A percentile compares a stretch with the other conserved stretches of the same genome.
Evolutionary conservation across 2,329 filamentous ascomycete genomes (phyloP).

Genomic region (Claviceps capensis): DNA sequence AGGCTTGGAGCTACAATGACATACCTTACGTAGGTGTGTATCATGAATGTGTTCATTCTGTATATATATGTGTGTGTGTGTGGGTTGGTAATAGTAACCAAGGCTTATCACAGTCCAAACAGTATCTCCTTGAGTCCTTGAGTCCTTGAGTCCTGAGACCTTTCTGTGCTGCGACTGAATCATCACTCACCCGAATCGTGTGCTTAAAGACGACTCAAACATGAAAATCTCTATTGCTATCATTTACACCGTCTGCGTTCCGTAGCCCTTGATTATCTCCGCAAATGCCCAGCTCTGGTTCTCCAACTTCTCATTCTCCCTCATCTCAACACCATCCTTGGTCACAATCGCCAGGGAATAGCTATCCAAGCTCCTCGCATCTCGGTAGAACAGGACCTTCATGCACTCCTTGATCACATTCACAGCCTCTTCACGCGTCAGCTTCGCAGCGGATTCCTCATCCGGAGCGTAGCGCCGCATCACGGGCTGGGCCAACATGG

Average conservation of each 20-base stretch:
- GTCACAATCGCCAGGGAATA: slow-evolving; percentile 89
- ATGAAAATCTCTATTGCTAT: not conserved
- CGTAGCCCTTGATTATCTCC: slow-evolving; percentile 87
- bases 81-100: too few species aligned
- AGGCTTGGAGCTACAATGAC: too few species aligned
- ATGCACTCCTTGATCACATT: slow-evolving; percentile 80
- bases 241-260: slow-evolving; percentile 53
- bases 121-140: too few species aligned
- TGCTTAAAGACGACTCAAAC: too few species aligned
- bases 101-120: too few species aligned
- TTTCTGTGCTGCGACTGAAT: too few species aligned
- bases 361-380: slow-evolving; percentile 79
- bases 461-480: slow-evolving; percentile 74
- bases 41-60: too few species aligned
- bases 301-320: slow-evolving; percentile 78
- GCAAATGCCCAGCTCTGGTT: slow-evolving; percentile 97
- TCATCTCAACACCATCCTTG: slow-evolving; percentile 74
- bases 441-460: slow-evolving; percentile 58
- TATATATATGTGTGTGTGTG: too few species aligned
- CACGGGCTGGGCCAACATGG: slow-evolving; percentile 85
- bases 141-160: too few species aligned
- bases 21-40: too few species aligned
- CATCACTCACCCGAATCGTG: too few species aligned
- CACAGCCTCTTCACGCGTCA: slow-evolving; percentile 68
- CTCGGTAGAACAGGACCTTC: slow-evolving; percentile 96